Evolutionary conservation across 2,329 filamentous ascomycete species (phyloP).

Genomic region (Ustulina deusta): DNA sequence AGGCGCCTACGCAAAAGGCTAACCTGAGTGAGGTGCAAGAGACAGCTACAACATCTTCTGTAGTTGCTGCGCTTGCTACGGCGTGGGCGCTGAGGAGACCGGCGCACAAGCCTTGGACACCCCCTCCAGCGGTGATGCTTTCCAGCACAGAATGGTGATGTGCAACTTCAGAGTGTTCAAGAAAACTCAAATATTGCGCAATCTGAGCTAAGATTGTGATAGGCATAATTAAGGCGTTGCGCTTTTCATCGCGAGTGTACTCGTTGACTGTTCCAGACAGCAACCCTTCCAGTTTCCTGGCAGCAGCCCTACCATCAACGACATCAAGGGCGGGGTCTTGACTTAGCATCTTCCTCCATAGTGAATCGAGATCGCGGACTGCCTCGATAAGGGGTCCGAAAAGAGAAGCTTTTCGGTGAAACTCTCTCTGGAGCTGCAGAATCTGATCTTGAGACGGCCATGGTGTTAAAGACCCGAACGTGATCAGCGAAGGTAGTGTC

Average conservation of each 20-base stretch:
- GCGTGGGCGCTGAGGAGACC: slow-evolving; percentile 24
- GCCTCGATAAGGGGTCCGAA: slow-evolving; percentile 15
- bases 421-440: slow-evolving; percentile 20
- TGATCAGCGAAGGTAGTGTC: slow-evolving; percentile 14
- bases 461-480: slow-evolving; percentile 21
- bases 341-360: slow-evolving; percentile 15
- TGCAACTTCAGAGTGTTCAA: not conserved
- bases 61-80: slow-evolving; percentile 15
- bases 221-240: slow-evolving; percentile 14
- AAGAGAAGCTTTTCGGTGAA: slow-evolving; percentile 6
- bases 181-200: slow-evolving; percentile 8
- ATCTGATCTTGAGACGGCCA: slow-evolving; percentile 22
- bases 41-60: slow-evolving; percentile 6
- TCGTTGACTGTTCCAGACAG: slow-evolving; percentile 9
- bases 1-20: slow-evolving; percentile 25
- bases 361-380: slow-evolving; percentile 12
- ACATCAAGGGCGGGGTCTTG: not conserved
- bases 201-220: slow-evolving; percentile 14
- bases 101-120: slow-evolving; percentile 23
- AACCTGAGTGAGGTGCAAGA: slow-evolving; percentile 23
- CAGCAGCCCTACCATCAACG: slow-evolving; percentile 15
- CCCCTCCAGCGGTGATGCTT: slow-evolving; percentile 31
- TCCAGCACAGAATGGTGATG: slow-evolving; percentile 6
- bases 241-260: slow-evolving; percentile 2
- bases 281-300: slow-evolving; percentile 5